A percentile compares a stretch with the other conserved stretches of the same genome.
Evolutionary conservation across 2,329 filamentous ascomycete species (phyloP).

Genomic region (Lachnellula subtilissima): DNA sequence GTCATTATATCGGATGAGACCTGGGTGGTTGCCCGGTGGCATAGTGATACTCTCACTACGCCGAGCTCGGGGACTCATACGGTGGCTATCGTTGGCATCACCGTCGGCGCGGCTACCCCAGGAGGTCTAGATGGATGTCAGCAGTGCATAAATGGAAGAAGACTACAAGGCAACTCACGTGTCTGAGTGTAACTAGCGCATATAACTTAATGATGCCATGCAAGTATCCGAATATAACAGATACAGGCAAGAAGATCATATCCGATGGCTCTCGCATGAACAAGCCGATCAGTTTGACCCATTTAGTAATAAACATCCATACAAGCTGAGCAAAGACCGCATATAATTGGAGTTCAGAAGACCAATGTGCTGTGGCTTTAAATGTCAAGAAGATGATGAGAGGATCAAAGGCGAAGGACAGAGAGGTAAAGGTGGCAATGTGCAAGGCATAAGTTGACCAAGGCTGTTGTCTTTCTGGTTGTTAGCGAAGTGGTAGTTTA

Average conservation of each 20-base stretch:
- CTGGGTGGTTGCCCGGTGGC: conserved; percentile 39
- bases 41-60: conserved; percentile 37
- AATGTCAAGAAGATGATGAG: conserved; percentile 65
- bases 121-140: conserved; percentile 60
- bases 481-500: conserved; percentile 9
- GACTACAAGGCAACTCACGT: conserved; percentile 53
- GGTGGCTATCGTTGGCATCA: conserved; percentile 73
- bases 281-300: conserved; percentile 83
- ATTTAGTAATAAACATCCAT: conserved; percentile 86
- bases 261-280: conserved; percentile 82
- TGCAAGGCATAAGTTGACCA: conserved; percentile 95
- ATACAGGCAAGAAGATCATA: conserved; percentile 74
- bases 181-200: conserved; percentile 74
- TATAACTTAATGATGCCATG: conserved; percentile 91
- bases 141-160: background rate
- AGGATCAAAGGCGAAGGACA: conserved; percentile 75
- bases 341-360: conserved; percentile 45
- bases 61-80: conserved; percentile 36
- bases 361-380: conserved; percentile 62
- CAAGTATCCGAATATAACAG: conserved; percentile 85
- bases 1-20: conserved; percentile 42
- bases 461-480: conserved; percentile 64
- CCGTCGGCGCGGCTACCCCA: conserved; percentile 94
- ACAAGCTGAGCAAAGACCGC: conserved; percentile 58
- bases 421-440: conserved; percentile 85